Conservation (phyloP, 495 filamentous ascomycete species). For the Thozetella sp. region DNA sequence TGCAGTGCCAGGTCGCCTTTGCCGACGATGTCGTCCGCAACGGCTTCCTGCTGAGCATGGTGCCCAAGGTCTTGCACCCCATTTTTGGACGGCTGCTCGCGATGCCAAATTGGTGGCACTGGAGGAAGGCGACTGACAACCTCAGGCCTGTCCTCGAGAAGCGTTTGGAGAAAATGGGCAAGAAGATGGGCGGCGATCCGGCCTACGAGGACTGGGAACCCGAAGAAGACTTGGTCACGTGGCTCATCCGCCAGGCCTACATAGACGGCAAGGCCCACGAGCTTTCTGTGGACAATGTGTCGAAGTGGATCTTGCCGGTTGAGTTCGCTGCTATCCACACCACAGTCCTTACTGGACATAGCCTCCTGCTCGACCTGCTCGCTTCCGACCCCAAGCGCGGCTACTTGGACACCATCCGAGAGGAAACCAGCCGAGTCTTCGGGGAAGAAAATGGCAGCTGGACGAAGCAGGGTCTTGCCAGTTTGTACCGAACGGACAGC, state of each 20-base stretch:
- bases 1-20: slow-evolving; percentile 27
- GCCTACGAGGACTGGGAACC: slow-evolving; percentile 19
- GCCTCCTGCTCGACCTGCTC: slow-evolving; percentile 43
- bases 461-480: slow-evolving; percentile 36
- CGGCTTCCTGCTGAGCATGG: slow-evolving; percentile 29
- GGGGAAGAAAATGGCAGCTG: slow-evolving; percentile 29
- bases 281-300: slow-evolving; percentile 19
- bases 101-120: slow-evolving; percentile 27
- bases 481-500: slow-evolving; percentile 27
- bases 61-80: slow-evolving; percentile 33
- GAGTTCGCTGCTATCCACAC: slow-evolving; percentile 52
- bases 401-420: slow-evolving; percentile 30
- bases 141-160: slow-evolving; percentile 25
- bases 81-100: slow-evolving; percentile 25
- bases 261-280: slow-evolving; percentile 19
- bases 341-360: slow-evolving; percentile 41
- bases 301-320: slow-evolving; percentile 34
- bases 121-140: slow-evolving; percentile 18
- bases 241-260: slow-evolving; percentile 33
- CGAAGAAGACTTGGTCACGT: slow-evolving; percentile 35
- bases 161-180: slow-evolving; percentile 25
- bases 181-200: slow-evolving; percentile 17
- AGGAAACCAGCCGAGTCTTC: slow-evolving; percentile 31
- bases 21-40: slow-evolving; percentile 32
- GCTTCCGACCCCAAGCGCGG: slow-evolving; percentile 25